Percentiles rank a stretch among this genome's conserved stretches.
Evolutionary conservation across 2,329 filamentous ascomycete genomes (phyloP).

Genomic region (Colletotrichum ledebouriae): DNA sequence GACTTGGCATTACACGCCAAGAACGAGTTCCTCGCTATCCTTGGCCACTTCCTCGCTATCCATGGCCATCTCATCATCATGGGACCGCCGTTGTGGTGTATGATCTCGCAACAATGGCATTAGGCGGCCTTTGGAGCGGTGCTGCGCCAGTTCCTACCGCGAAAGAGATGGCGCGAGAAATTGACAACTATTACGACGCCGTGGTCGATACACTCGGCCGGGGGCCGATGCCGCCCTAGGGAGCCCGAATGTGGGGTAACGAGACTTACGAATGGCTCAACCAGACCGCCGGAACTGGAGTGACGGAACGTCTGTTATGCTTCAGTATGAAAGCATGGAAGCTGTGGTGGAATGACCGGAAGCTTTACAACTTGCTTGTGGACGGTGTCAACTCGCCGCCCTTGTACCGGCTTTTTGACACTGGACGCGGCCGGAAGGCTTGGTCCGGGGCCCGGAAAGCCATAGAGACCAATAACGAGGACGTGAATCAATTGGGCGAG

Average conservation of each 20-base stretch:
- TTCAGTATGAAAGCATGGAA: constrained; percentile 57
- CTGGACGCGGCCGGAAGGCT: no score
- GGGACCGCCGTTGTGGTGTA: constrained; percentile 48
- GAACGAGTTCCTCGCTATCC: no score
- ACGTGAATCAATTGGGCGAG: no score
- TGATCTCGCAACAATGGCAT: constrained; percentile 50
- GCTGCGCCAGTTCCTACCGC: constrained; percentile 43
- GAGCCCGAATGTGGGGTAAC: constrained; percentile 44
- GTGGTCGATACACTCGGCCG: constrained; percentile 44
- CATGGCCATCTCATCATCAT: no score
- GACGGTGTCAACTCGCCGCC: no score
- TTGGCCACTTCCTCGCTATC: constrained; percentile 43
- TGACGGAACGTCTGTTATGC: constrained; percentile 54
- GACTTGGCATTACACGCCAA: no score
- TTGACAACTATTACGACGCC: constrained; percentile 48
- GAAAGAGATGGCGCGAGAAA: constrained; percentile 47
- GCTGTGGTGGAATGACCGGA: constrained; percentile 58
- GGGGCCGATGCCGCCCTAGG: constrained; percentile 47
- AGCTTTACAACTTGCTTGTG: constrained; percentile 56
- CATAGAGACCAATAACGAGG: no score
- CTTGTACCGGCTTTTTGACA: no score
- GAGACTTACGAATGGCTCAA: constrained; percentile 55
- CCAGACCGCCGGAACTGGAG: constrained; percentile 57
- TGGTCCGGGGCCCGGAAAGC: no score
- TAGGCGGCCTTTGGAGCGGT: constrained; percentile 49